These are phyloP conservation scores for Aschersonia sp. DNA, from an alignment of 2,329 filamentous ascomycete genomes.

Conservation along the genomic window DNA sequence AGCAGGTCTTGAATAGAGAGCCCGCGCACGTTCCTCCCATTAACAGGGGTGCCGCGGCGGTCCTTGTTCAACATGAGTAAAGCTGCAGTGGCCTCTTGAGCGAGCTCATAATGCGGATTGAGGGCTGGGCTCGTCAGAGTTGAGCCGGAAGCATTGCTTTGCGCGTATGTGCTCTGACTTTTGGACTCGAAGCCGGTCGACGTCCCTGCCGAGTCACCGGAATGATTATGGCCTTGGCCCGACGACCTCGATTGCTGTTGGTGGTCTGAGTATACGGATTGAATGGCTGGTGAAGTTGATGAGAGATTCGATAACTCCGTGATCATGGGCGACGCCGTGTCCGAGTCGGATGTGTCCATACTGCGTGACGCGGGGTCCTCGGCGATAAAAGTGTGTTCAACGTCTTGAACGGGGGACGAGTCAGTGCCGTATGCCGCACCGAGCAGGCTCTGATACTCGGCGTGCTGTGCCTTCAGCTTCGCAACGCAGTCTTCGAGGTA, in stretches of 20 bases:
- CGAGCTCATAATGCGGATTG: slow-evolving; percentile 39
- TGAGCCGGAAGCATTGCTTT: slow-evolving; percentile 29
- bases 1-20: slow-evolving; percentile 41
- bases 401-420: slow-evolving; percentile 22
- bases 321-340: slow-evolving; percentile 32
- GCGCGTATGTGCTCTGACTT: slow-evolving; percentile 21
- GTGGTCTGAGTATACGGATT: slow-evolving; percentile 26
- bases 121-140: slow-evolving; percentile 45
- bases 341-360: slow-evolving; percentile 48
- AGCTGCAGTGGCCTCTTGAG: slow-evolving; percentile 74
- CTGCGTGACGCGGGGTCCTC: slow-evolving; percentile 21
- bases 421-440: slow-evolving; percentile 14
- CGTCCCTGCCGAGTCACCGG: slow-evolving; percentile 31
- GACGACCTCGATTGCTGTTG: slow-evolving; percentile 41
- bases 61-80: slow-evolving; percentile 79
- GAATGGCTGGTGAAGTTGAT: slow-evolving; percentile 37
- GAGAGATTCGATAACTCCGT: slow-evolving; percentile 19
- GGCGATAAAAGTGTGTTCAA: slow-evolving; percentile 25
- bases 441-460: slow-evolving; percentile 13
- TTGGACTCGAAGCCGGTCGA: slow-evolving; percentile 45
- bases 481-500: slow-evolving; percentile 83
- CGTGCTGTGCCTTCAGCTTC: slow-evolving; percentile 54
- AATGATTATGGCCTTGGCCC: slow-evolving; percentile 35
- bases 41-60: slow-evolving; percentile 34
- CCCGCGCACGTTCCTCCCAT: slow-evolving; percentile 21